A percentile compares a stretch with the other conserved stretches of the same genome.
These are phyloP conservation scores for Fusarium sp. DNA, from an alignment of 2,329 filamentous ascomycete species.

Conservation along the genomic window DNA sequence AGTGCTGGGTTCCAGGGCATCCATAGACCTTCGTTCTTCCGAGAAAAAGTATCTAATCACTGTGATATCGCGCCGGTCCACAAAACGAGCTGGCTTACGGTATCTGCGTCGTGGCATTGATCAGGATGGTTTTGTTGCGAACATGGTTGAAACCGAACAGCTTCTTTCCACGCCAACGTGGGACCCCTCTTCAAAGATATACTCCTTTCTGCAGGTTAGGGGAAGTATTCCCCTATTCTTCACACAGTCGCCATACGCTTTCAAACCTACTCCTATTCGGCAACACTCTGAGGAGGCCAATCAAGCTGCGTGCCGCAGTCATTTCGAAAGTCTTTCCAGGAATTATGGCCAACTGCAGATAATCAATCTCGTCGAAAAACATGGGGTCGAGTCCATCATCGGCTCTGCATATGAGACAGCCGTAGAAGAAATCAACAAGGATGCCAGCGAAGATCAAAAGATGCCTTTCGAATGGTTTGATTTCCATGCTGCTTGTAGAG, in stretches of 20 bases:
- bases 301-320: slow-evolving; percentile 77
- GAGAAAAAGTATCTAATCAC: slow-evolving; percentile 80
- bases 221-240: slow-evolving; percentile 96
- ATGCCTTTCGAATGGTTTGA: slow-evolving; percentile 91
- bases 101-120: slow-evolving; percentile 93
- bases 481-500: slow-evolving; percentile 90
- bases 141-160: slow-evolving; percentile 95
- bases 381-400: slow-evolving; percentile 81
- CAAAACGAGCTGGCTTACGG: slow-evolving; percentile 85
- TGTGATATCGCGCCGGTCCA: slow-evolving; percentile 87
- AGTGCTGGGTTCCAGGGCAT: slow-evolving; percentile 38
- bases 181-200: slow-evolving; percentile 69
- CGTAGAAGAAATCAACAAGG: slow-evolving; percentile 72
- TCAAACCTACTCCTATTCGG: slow-evolving; percentile 85
- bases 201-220: slow-evolving; percentile 87
- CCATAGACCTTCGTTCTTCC: slow-evolving; percentile 56
- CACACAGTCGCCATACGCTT: slow-evolving; percentile 90
- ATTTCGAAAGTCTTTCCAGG: slow-evolving; percentile 76
- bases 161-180: slow-evolving; percentile 79
- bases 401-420: slow-evolving; percentile 80
- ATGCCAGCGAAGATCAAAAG: slow-evolving; percentile 56
- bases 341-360: slow-evolving; percentile 82
- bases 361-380: slow-evolving; percentile 88
- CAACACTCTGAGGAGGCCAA: slow-evolving; percentile 86
- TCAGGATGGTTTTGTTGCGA: slow-evolving; percentile 87